A percentile compares a stretch with the other conserved stretches of the same genome.
Conservation (phyloP, 352 stramenopile genomes). For the Phytopythium aichiense region DNA sequence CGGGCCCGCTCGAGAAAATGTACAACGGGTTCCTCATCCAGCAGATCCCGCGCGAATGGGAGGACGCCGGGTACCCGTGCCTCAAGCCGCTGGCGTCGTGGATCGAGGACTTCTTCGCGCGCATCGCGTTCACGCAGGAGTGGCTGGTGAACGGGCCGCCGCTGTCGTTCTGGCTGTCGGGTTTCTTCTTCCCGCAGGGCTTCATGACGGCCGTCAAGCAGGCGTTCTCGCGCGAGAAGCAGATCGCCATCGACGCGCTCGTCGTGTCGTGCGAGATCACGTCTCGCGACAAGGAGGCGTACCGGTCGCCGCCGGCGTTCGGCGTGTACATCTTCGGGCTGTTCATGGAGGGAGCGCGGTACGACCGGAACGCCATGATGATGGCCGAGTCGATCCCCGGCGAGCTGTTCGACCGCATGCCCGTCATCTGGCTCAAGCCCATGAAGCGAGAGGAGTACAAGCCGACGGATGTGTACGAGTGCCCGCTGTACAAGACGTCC, state of each 20-base stretch:
- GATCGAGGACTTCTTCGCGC: conserved; percentile 91
- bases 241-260: conserved; percentile 92
- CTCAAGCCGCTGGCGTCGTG: conserved; percentile 90
- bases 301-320: conserved; percentile 50
- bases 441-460: conserved; percentile 77
- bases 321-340: conserved; percentile 94
- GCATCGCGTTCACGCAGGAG: conserved; percentile 76
- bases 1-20: conserved; percentile 86
- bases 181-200: conserved; percentile 95
- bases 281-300: conserved; percentile 67
- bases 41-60: conserved; percentile 85
- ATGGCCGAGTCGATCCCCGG: conserved; percentile 89
- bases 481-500: conserved; percentile 93
- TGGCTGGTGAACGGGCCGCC: conserved; percentile 87
- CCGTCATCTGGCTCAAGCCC: conserved; percentile 90
- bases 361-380: conserved; percentile 63
- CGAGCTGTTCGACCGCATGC: conserved; percentile 89
- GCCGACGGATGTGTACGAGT: conserved; percentile 80
- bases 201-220: conserved; percentile 96
- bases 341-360: conserved; percentile 93
- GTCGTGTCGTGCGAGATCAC: conserved; percentile 82
- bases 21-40: conserved; percentile 91
- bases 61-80: conserved; percentile 89
- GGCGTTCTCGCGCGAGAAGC: conserved; percentile 85
- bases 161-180: conserved; percentile 88